These are phyloP conservation scores for Diplodia sapinea DNA, from an alignment of 2,329 filamentous ascomycete genomes.

Conservation along the genomic window DNA sequence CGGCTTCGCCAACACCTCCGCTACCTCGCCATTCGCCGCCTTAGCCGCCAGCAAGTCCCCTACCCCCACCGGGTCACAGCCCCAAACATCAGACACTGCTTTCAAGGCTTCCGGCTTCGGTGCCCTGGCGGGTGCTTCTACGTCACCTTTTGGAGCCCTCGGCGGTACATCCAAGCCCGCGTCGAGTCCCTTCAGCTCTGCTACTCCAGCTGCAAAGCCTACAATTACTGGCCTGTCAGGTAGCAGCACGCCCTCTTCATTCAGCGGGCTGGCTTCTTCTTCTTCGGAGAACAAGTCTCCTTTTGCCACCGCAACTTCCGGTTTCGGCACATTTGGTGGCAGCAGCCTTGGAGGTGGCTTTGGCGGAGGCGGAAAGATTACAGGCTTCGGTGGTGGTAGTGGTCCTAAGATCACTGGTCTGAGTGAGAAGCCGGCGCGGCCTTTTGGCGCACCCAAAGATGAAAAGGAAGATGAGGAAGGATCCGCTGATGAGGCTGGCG, in stretches of 20 bases:
- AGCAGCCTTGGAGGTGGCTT: conserved; percentile 52
- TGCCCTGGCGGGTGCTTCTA: conserved; percentile 48
- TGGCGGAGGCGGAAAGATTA: conserved; percentile 55
- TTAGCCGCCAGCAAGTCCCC: conserved; percentile 48
- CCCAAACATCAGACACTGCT: conserved; percentile 51
- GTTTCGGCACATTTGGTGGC: conserved; percentile 28
- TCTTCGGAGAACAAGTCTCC: conserved; percentile 29
- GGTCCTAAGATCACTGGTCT: conserved; percentile 54
- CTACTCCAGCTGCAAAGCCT: conserved; percentile 34
- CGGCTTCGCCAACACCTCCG: conserved; percentile 54
- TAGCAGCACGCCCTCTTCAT: conserved; percentile 40
- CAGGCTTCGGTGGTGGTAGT: conserved; percentile 71
- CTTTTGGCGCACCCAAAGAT: conserved; percentile 78
- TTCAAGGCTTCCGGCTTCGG: conserved; percentile 60
- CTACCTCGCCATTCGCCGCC: conserved; percentile 56
- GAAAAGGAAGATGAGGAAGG: conserved; percentile 63
- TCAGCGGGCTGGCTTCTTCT: conserved; percentile 39
- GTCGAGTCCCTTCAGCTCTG: conserved; percentile 45
- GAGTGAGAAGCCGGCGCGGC: conserved; percentile 68
- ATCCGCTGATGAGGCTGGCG: conserved; percentile 54
- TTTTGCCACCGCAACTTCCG: conserved; percentile 30
- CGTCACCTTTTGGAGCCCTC: conserved; percentile 47
- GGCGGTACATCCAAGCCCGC: conserved; percentile 39
- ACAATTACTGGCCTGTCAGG: conserved; percentile 34
- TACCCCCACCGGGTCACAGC: conserved; percentile 38